A percentile compares a stretch with the other conserved stretches of the same genome.
Conservation (phyloP, 2,329 filamentous ascomycete genomes). For the Periconia digitata region DNA sequence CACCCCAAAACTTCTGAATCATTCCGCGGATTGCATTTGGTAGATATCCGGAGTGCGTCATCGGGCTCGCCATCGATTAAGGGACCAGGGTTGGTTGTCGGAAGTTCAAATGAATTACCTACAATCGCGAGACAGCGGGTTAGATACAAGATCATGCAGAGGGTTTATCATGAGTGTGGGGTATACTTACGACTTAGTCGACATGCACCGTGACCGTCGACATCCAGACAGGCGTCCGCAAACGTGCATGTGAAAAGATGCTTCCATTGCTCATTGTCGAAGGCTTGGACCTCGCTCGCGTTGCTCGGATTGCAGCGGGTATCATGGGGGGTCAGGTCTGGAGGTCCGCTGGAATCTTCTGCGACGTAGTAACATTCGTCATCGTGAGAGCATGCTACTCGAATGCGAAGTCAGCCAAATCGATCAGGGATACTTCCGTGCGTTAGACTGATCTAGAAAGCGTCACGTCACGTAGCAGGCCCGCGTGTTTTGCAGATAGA, state of each 20-base stretch:
- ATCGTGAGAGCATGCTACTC: too few relatives aligned
- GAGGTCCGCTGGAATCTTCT: not conserved
- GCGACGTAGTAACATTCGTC: not conserved
- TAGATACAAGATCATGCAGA: not conserved
- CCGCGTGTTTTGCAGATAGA: too few relatives aligned
- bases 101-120: not conserved
- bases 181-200: not conserved
- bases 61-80: not conserved
- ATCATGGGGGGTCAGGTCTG: conserved; percentile 1
- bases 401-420: too few relatives aligned
- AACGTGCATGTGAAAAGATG: conserved; percentile 1
- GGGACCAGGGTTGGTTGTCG: not conserved
- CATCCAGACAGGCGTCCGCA: conserved; percentile 1
- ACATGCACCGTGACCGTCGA: conserved; percentile 6
- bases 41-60: not conserved
- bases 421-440: too few relatives aligned
- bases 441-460: too few relatives aligned
- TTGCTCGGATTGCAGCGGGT: conserved; percentile 10
- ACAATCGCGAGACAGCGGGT: too few relatives aligned
- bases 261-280: conserved; percentile 1
- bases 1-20: conserved; percentile 6
- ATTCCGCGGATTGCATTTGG: conserved; percentile 9
- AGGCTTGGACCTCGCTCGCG: conserved; percentile 2
- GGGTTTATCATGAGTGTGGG: not conserved
- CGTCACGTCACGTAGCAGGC: too few relatives aligned